Base-by-base conservation (phyloP, 352 stramenopile species). In the Pythium phragmiticola region DNA sequence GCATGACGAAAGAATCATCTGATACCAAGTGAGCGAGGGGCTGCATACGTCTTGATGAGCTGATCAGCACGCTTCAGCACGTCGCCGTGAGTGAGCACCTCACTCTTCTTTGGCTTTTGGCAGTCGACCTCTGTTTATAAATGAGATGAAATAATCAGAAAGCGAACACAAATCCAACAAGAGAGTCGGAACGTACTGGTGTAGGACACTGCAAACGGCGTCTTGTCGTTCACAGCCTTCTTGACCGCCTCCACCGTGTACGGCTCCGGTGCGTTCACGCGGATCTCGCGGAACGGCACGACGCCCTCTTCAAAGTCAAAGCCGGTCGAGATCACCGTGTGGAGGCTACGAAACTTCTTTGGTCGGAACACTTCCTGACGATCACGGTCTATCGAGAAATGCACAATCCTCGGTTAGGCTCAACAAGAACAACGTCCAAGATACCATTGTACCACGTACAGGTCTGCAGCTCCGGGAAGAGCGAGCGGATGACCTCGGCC, bases 271-370 rank as follows among this genome's bases (percentile, higher is more conserved):
- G 75, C 69, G 74, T 96, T 96, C 53, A 94, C 68, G 65, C 90
- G 83, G 67, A 94, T 90, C 59, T 89, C 76, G 57, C 75, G 79
- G 58, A 93, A 90, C 47, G 87, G 85, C 51, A 92, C 69, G 50
- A 94, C 84, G 45, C 84, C 82, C 58, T 93, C 80, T 37, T 84
- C 74, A 13, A 66, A 78, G 23, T 94, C 80, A 51, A 84, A 80
- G 63, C 82, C 81, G 21, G 87, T 96, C 23, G 86, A 91, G 74
- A 94, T 94, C 61, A 96, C 71, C 52, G 69, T 90, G 78, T 96
- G 86, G 58, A 96, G 60, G 68, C 86, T 69, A 68, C 83, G 85
- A 66, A 92, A 94, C 21, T 82, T 74, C 65, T 90, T 89, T 41
- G 84, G 84, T 49, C 85, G 85, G 75, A 94, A 92, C 26, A 91